Evolutionary conservation across 805 yeast species (phyloP).

Genomic region (Schwanniomyces sp.): DNA sequence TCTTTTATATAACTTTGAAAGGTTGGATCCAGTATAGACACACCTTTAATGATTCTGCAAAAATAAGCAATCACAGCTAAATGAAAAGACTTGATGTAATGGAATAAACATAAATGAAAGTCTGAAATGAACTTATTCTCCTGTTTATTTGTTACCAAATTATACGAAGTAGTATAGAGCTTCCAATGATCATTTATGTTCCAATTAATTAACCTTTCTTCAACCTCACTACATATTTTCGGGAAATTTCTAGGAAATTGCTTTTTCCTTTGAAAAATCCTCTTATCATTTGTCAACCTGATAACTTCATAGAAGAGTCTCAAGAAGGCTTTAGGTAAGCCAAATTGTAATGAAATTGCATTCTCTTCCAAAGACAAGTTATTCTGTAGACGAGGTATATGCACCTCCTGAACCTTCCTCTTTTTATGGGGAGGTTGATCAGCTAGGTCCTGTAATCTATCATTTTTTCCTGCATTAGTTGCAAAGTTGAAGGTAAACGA

Average conservation of each 20-base stretch:
- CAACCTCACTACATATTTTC: constrained; percentile 52
- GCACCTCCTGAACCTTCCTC: not conserved
- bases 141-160: constrained; percentile 3
- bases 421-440: not conserved
- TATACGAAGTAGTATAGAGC: constrained; percentile 22
- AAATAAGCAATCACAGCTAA: constrained; percentile 44
- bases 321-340: constrained; percentile 48
- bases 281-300: constrained; percentile 51
- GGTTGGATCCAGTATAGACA: constrained; percentile 22
- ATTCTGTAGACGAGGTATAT: not conserved
- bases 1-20: constrained; percentile 35
- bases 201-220: constrained; percentile 51
- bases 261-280: constrained; percentile 38
- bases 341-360: constrained; percentile 42
- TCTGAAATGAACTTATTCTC: constrained; percentile 27
- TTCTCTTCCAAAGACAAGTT: constrained; percentile 13
- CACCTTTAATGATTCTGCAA: constrained; percentile 41
- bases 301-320: constrained; percentile 46
- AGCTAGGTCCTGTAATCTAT: not conserved
- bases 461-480: constrained; percentile 7
- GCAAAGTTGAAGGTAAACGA: constrained; percentile 30
- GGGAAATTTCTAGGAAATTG: constrained; percentile 56
- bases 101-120: constrained; percentile 42
- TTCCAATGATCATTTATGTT: constrained; percentile 40
- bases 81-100: constrained; percentile 40